phyloP scores from a whole-genome alignment of 2,329 filamentous ascomycete species.

The Rutstroemia sydowiana region DNA sequence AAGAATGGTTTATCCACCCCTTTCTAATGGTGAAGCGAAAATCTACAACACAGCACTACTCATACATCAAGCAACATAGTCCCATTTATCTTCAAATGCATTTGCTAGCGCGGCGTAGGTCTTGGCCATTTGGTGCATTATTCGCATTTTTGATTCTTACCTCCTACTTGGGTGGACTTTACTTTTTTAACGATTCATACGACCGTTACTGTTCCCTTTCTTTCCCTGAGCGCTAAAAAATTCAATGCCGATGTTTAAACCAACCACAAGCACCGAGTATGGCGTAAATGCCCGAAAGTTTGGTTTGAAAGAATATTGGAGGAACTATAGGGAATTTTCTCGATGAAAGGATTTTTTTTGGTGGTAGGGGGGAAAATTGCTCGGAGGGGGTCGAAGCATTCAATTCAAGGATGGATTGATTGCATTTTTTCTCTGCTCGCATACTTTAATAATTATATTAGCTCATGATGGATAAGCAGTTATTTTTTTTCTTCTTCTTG shows the following conservation, averaged over 20 bases:
- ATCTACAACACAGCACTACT: neutral
- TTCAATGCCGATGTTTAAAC: neutral
- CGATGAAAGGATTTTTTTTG: neutral
- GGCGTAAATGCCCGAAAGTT: neutral
- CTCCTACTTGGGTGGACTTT: neutral
- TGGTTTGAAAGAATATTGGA: neutral
- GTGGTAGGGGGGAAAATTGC: neutral
- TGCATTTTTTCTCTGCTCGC: neutral
- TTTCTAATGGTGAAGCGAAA: slow-evolving; percentile 1
- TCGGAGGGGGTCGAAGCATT: neutral
- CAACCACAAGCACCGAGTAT: neutral
- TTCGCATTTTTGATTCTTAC: neutral
- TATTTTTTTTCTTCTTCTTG: neutral
- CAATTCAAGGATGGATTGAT: neutral
- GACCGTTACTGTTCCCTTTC: neutral
- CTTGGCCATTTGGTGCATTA: slow-evolving; percentile 1
- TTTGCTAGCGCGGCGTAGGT: slow-evolving; percentile 10
- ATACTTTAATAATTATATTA: slow-evolving; percentile 8
- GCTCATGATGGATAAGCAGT: slow-evolving; percentile 6
- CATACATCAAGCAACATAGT: too few species aligned
- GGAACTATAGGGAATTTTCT: neutral
- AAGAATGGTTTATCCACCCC: slow-evolving; percentile 89
- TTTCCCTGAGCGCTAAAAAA: neutral
- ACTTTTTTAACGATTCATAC: neutral
- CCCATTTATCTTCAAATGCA: too few species aligned